A percentile compares a stretch with the other conserved stretches of the same genome.
phyloP scores from a whole-genome alignment of 495 filamentous ascomycete genomes.

The Cladorrhinum samala region DNA sequence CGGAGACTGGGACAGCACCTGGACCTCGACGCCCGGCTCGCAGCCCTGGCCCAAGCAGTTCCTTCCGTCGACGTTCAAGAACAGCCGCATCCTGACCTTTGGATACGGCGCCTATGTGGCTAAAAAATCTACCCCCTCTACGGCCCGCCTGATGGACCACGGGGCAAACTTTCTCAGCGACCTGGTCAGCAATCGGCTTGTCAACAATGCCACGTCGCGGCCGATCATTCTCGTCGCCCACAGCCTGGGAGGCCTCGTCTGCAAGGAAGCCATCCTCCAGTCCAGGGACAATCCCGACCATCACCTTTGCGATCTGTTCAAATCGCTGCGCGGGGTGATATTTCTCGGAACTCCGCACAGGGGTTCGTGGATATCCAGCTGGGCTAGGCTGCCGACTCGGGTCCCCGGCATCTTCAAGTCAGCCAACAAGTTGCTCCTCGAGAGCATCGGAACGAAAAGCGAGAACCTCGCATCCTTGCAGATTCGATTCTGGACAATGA shows the following conservation, averaged over 20 bases:
- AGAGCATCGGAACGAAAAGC: constrained; percentile 5
- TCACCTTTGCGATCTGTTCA: constrained; percentile 25
- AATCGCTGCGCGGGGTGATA: constrained; percentile 27
- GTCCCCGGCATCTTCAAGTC: constrained; percentile 15
- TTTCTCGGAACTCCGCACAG: constrained; percentile 42
- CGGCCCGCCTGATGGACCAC: no score
- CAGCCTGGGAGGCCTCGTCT: constrained; percentile 45
- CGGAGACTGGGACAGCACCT: no score
- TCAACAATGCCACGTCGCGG: no score
- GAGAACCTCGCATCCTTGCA: constrained; percentile 18
- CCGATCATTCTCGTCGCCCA: no score
- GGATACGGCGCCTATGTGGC: no score
- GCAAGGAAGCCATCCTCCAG: constrained; percentile 24
- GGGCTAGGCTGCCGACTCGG: constrained; percentile 11
- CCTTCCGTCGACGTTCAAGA: no score
- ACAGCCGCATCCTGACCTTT: no score
- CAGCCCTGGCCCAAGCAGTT: no score
- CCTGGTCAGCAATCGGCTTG: no score
- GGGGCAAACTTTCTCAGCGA: no score
- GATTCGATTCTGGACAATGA: constrained; percentile 27
- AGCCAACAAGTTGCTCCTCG: constrained; percentile 19
- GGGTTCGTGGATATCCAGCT: constrained; percentile 28
- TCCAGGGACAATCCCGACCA: constrained; percentile 14
- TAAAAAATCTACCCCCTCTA: no score
- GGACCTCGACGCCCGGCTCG: no score